Evolutionary conservation across 2,329 filamentous ascomycete genomes (phyloP).

Genomic region (Trichoderma sp.): DNA sequence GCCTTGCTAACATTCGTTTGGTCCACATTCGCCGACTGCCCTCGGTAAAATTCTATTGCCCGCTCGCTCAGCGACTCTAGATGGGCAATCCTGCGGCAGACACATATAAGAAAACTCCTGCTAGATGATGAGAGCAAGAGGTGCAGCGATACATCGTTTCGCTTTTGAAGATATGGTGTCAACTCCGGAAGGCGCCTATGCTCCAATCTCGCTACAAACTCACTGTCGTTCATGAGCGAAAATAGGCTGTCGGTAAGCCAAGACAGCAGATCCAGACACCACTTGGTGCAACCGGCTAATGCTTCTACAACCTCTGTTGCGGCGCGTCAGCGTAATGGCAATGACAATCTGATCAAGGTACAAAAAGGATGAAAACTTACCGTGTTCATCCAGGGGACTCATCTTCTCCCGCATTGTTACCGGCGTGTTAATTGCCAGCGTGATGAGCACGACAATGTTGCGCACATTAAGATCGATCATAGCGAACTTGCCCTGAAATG

Average conservation of each 20-base stretch:
- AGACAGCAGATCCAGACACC: constrained; percentile 69
- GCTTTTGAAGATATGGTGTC: constrained; percentile 49
- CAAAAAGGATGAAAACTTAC: constrained; percentile 27
- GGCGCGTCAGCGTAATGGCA: neutral
- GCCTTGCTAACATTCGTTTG: constrained; percentile 37
- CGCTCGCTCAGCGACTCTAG: constrained; percentile 49
- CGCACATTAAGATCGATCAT: constrained; percentile 73
- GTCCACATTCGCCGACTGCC: constrained; percentile 40
- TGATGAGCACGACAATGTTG: constrained; percentile 64
- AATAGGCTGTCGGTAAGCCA: constrained; percentile 61
- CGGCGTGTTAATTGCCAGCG: constrained; percentile 58
- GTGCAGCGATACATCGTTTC: constrained; percentile 58
- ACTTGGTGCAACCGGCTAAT: constrained; percentile 71
- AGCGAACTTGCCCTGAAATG: constrained; percentile 69
- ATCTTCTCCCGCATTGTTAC: constrained; percentile 52
- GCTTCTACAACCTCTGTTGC: constrained; percentile 65
- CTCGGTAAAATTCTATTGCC: constrained; percentile 51
- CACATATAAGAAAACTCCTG: constrained; percentile 66
- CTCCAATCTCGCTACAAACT: constrained; percentile 50
- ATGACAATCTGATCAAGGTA: neutral
- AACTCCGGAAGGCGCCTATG: constrained; percentile 48
- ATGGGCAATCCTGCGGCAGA: constrained; percentile 61
- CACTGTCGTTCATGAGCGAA: constrained; percentile 49
- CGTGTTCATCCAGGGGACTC: constrained; percentile 59
- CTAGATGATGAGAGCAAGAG: constrained; percentile 70